Conservation (phyloP, 345 rosid species). For the Linum trigynum region DNA sequence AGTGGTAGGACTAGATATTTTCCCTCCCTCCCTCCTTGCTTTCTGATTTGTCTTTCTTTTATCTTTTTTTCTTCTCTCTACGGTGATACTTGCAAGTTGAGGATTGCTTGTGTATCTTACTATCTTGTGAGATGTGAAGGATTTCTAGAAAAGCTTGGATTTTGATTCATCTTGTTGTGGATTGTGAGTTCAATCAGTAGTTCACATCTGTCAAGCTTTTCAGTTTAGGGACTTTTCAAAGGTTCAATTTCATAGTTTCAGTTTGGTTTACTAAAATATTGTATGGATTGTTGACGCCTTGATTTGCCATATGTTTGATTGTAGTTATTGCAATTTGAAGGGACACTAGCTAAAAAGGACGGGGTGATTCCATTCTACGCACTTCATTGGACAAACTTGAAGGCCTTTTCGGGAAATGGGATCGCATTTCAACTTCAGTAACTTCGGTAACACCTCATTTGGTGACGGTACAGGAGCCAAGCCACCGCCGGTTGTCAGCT, state of each 20-base stretch:
- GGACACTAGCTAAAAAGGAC: conserved; percentile 9
- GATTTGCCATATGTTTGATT: conserved; percentile 12
- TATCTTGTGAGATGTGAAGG: background rate
- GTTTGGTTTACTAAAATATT: background rate
- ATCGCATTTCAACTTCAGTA: conserved; percentile 27
- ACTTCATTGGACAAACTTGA: background rate
- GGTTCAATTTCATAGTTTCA: background rate
- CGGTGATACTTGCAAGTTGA: background rate
- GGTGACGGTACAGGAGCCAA: conserved; percentile 10
- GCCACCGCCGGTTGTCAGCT: conserved; percentile 4
- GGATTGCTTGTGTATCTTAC: background rate
- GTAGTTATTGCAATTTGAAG: conserved; percentile 11
- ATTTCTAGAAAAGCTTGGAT: background rate
- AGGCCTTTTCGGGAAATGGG: conserved; percentile 28
- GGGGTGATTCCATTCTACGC: conserved; percentile 8
- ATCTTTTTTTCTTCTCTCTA: background rate
- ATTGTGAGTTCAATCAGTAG: background rate
- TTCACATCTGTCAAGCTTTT: background rate
- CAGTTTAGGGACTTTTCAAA: background rate
- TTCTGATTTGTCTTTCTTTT: background rate
- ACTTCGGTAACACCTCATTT: conserved; percentile 4
- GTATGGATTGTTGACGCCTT: conserved; percentile 6
- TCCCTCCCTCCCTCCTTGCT: background rate
- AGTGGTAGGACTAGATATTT: background rate
- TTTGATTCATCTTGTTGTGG: too few species aligned